Evolutionary conservation across 352 stramenopile genomes (phyloP), one percentile per base, ranked within the genome.

Genomic region (Globisporangium echinulatum): DNA sequence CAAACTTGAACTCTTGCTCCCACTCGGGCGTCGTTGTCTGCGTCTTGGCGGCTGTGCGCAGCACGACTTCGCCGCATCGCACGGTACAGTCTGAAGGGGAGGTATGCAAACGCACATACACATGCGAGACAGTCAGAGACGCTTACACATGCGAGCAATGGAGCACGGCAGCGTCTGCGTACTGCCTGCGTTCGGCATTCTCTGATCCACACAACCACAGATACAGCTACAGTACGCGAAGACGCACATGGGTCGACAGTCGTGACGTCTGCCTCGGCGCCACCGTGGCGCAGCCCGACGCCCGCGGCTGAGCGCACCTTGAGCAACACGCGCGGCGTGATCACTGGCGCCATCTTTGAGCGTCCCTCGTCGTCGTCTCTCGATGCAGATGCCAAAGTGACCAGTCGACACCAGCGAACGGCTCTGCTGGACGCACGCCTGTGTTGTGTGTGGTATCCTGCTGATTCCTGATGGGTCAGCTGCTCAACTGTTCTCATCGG

Each of bases 1-100:
- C 75, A 40, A 91, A 87, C 11, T 66, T 75, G 55, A 85, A 74
- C 47, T 76, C 70, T 48, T 87, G 67, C 17, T 70, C 58, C 81
- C 79, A 91, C 49, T 68, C 52, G 0, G 81, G 81, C 54, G 59
- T 61, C 53, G 63, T 74, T 19, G 81, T 86, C 61, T 78, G 69
- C 52, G 56, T 48, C 56, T 75, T 63, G 0, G 71, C 67, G 11
- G 75, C 75, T 5, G 77, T 88, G 38, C 77, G 70, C 48, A 79
- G 44, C 44, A 79, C 67, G 25, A 77, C 70, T 14, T 72, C 66
- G 5, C 81, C 81, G 42, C 81, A 88, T 36, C 74, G 67, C 10
- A 80, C 70, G 53, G 82, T 72, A 46, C 78, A 87, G 59, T 85
- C 79, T 91, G 59, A 6, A 44, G 25, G 25, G 2, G 25, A 33